Evolutionary conservation across 2,329 filamentous ascomycete species (phyloP).

Genomic region (Samsoniella hepiali): DNA sequence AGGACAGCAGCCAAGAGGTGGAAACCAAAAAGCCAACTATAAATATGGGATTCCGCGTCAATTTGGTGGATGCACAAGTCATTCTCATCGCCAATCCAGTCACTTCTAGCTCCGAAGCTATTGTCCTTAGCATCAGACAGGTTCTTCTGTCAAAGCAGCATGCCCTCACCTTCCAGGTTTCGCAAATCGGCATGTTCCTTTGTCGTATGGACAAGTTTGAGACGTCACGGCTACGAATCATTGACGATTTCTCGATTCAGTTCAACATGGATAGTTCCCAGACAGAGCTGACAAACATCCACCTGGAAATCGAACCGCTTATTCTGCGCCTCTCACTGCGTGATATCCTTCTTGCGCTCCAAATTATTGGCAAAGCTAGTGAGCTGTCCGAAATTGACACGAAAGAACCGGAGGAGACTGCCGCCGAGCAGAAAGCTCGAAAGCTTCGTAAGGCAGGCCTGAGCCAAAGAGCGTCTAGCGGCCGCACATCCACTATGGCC

Average conservation of each 20-base stretch:
- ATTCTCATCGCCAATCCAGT: constrained; percentile 95
- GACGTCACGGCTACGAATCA: constrained; percentile 80
- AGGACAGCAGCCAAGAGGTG: background rate
- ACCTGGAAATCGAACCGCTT: constrained; percentile 84
- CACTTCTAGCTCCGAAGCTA: constrained; percentile 86
- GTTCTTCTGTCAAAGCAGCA: constrained; percentile 91
- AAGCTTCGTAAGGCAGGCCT: constrained; percentile 49
- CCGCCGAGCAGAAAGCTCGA: constrained; percentile 54
- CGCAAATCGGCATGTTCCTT: constrained; percentile 94
- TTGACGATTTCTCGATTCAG: constrained; percentile 94
- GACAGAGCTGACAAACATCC: constrained; percentile 68
- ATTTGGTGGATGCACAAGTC: constrained; percentile 92
- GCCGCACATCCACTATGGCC: constrained; percentile 52
- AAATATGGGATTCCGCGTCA: constrained; percentile 82
- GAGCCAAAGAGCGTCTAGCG: constrained; percentile 56
- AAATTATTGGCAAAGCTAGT: constrained; percentile 87
- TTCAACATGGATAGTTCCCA: constrained; percentile 75
- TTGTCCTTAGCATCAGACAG: constrained; percentile 92
- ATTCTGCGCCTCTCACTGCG: constrained; percentile 86
- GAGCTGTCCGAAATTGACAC: constrained; percentile 72
- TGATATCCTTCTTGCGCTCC: constrained; percentile 89
- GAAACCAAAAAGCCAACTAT: constrained; percentile 43
- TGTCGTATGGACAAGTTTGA: constrained; percentile 99
- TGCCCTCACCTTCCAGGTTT: constrained; percentile 87
- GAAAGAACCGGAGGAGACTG: constrained; percentile 35